Evolutionary conservation across 169 alveolate genomes (phyloP).

Genomic region (Babesia gibsoni): DNA sequence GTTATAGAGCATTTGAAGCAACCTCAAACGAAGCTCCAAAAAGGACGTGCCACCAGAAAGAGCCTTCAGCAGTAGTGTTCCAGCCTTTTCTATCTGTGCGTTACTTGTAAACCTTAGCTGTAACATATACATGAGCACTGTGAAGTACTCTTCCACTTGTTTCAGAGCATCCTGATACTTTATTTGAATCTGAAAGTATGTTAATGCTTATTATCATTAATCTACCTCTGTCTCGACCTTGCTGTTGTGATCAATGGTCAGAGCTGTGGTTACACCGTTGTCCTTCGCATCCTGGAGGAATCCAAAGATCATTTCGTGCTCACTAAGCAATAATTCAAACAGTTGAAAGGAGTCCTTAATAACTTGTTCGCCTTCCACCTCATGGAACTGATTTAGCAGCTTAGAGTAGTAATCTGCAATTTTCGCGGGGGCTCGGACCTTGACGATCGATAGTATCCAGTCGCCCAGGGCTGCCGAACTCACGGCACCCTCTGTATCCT

Average conservation of each 20-base stretch:
- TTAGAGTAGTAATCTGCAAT: conserved; percentile 67
- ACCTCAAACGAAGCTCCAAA: conserved; percentile 62
- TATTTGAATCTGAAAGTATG: conserved; percentile 21
- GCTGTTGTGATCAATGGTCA: conserved; percentile 20
- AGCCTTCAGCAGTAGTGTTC: conserved; percentile 62
- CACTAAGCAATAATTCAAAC: conserved; percentile 67
- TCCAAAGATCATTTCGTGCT: conserved; percentile 67
- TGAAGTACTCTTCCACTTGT: conserved; percentile 77
- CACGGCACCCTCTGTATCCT: conserved; percentile 74
- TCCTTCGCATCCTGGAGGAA: conserved; percentile 69
- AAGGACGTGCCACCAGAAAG: conserved; percentile 59
- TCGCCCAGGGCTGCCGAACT: conserved; percentile 77
- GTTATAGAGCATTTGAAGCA: conserved; percentile 71
- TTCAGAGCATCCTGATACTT: conserved; percentile 44
- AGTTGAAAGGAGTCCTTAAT: conserved; percentile 70
- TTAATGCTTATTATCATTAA: not conserved
- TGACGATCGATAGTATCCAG: conserved; percentile 69
- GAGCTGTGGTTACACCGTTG: conserved; percentile 61
- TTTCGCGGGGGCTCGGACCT: conserved; percentile 62
- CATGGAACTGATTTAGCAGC: conserved; percentile 67
- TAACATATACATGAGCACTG: conserved; percentile 70
- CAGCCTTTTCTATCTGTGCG: conserved; percentile 72
- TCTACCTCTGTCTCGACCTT: conserved; percentile 55
- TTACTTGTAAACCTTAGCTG: conserved; percentile 71
- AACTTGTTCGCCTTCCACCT: conserved; percentile 71